Base-by-base conservation (phyloP, 495 filamentous ascomycete species). In the Xylona heveae region DNA sequence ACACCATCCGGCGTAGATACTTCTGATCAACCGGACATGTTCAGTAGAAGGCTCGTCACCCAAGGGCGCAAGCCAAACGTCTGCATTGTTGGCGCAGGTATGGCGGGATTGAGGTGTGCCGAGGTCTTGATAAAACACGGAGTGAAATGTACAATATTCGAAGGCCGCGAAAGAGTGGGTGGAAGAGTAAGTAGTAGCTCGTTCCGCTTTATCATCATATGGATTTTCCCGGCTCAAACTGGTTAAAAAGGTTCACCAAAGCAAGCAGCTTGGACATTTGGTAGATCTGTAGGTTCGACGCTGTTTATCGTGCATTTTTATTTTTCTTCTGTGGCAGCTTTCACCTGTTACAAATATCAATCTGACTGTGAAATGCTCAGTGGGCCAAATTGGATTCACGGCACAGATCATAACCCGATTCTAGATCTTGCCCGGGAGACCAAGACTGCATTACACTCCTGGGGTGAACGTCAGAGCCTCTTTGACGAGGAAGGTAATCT, bases 341-440 rank as follows among this genome's bases (percentile, higher is more conserved):
- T 40, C 17, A 7, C 23, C 4, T 2, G n/a, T 23, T 13, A 25
- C 13, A n/a, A 20, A 19, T 1, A 38, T 37, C 31, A 26, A 29
- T 28, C 26, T 31, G 6, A 30, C 13, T 18, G 3, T 37, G 9
- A 12, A 23, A n/a, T n/a, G n/a, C n/a, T 24, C 42, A 76, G 80
- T 14, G 85, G 85, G 4, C 74, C 85, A 5, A 95, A 94, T 45
- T 94, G 85, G 85, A 90, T 93, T 17, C 85, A 95, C 49, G 88
- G 88, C 22, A 75, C 77, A 0, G 62, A 71, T 1, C 53, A 76
- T 30, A 97, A 93, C 46, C 84, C 88, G 4, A 84, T 97, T 25
- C 50, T 77, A 33, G 64, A 75, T 21, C 60, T 97, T 19, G 82
- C 80, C 9, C 61, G 66, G 38, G 52, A 69, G 42, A 81, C 76